These are phyloP conservation scores for Phytopythium boreale DNA, from an alignment of 352 stramenopile species.

Conservation along the genomic window DNA sequence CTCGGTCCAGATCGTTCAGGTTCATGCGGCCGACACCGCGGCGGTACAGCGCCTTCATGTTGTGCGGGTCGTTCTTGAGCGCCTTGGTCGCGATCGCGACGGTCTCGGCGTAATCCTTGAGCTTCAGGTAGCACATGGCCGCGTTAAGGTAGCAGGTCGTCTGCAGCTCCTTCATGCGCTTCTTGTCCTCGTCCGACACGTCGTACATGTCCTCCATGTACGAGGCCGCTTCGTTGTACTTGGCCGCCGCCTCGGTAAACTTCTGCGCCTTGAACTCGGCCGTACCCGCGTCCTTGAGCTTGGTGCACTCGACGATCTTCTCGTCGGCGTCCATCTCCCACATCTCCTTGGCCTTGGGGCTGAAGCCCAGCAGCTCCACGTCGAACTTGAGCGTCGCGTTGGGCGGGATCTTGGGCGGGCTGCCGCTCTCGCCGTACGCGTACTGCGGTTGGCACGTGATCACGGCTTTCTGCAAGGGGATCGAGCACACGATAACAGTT, in stretches of 20 bases:
- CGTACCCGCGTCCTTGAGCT: slow-evolving; percentile 90
- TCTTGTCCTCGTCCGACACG: slow-evolving; percentile 80
- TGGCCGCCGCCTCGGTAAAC: slow-evolving; percentile 82
- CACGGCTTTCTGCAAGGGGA: slow-evolving; percentile 73
- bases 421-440: slow-evolving; percentile 90
- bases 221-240: slow-evolving; percentile 73
- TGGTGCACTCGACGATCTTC: slow-evolving; percentile 82
- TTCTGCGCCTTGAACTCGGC: slow-evolving; percentile 91
- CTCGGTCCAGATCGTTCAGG: slow-evolving; percentile 81
- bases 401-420: slow-evolving; percentile 93
- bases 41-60: slow-evolving; percentile 85
- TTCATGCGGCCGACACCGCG: slow-evolving; percentile 82
- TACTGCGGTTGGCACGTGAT: slow-evolving; percentile 92
- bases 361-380: slow-evolving; percentile 94
- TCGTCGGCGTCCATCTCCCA: slow-evolving; percentile 89
- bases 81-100: slow-evolving; percentile 75
- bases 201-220: slow-evolving; percentile 90
- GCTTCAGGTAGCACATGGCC: slow-evolving; percentile 95
- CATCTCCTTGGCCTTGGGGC: slow-evolving; percentile 93
- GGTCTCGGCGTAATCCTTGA: slow-evolving; percentile 87
- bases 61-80: slow-evolving; percentile 78
- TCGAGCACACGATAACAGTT: background rate
- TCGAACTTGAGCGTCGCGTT: slow-evolving; percentile 95
- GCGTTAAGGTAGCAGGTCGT: slow-evolving; percentile 92
- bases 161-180: slow-evolving; percentile 83